These are phyloP conservation scores for Aspergillus niger DNA, from an alignment of 2,329 filamentous ascomycete species.

Conservation along the genomic window DNA sequence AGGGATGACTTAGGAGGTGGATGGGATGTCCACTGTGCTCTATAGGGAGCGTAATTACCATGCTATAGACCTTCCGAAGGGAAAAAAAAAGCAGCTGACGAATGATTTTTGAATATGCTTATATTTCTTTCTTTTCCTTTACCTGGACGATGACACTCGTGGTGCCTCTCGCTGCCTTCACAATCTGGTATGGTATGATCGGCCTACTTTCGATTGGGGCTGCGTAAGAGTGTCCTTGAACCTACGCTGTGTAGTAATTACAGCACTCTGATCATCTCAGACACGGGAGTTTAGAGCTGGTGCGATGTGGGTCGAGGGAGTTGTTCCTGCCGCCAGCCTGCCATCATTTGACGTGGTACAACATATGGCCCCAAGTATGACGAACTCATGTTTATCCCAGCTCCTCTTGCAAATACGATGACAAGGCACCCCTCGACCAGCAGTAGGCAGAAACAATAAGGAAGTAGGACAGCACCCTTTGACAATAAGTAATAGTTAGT, in stretches of 20 bases:
- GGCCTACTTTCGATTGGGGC: background rate
- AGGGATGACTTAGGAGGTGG: slow-evolving; percentile 10
- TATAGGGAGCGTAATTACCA: slow-evolving; percentile 16
- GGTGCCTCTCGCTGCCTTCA: background rate
- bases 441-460: background rate
- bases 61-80: slow-evolving; percentile 21
- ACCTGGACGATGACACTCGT: background rate
- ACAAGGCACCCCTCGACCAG: background rate
- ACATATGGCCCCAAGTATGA: background rate
- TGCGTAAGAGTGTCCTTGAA: background rate
- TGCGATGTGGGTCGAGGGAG: background rate
- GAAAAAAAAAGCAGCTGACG: slow-evolving; percentile 20
- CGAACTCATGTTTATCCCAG: background rate
- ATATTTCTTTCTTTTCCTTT: background rate
- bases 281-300: background rate
- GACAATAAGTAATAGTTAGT: no score
- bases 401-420: background rate
- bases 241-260: background rate
- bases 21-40: slow-evolving; percentile 15
- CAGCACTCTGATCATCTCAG: background rate
- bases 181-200: background rate
- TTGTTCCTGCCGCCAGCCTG: background rate
- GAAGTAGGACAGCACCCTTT: background rate
- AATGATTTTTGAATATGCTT: slow-evolving; percentile 11
- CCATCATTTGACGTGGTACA: background rate